Evolutionary conservation across 768 basidiomycete species (phyloP), one percentile per base, ranked within the genome.

Genomic region (Melanogaster broomeanus): DNA sequence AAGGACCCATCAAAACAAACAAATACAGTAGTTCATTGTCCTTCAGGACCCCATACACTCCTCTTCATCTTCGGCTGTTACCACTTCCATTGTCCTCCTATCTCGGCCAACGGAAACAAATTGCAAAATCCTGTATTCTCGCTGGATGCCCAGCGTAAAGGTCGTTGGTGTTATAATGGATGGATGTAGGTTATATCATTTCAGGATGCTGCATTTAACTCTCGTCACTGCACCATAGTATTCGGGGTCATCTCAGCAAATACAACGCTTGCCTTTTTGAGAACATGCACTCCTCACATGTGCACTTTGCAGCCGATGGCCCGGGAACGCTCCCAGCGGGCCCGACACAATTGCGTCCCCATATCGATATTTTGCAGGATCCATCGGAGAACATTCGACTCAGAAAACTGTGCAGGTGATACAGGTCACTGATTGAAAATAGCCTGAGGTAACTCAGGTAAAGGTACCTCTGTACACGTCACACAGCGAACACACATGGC

Each of bases 261-360:
- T 33, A 70, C 61, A 70, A 70, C 48, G 45, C 40, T 45, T 61
- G 51, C 66, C 61, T 60, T 51, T 61, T 59, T 31, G 31, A 47
- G 42, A 50, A 57, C 44, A 25, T 40, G 16, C 11, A 18, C 44
- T 19, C 18, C n/a, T n/a, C n/a, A n/a, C n/a, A n/a, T n/a, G n/a
- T n/a, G n/a, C n/a, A n/a, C n/a, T n/a, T n/a, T n/a, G n/a, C n/a
- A n/a, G n/a, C n/a, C n/a, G n/a, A n/a, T n/a, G n/a, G n/a, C n/a
- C n/a, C n/a, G n/a, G n/a, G n/a, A n/a, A n/a, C n/a, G n/a, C n/a
- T n/a, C n/a, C n/a, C n/a, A n/a, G n/a, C n/a, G n/a, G n/a, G n/a
- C n/a, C n/a, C n/a, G n/a, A n/a, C n/a, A n/a, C 38, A 39, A 39
- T 39, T 39, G n/a, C 25, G 25, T n/a, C n/a, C n/a, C n/a, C n/a